These are phyloP conservation scores for Chytriomyces confervae DNA, from an alignment of 192 early-diverging fungal species.

Conservation along the genomic window DNA sequence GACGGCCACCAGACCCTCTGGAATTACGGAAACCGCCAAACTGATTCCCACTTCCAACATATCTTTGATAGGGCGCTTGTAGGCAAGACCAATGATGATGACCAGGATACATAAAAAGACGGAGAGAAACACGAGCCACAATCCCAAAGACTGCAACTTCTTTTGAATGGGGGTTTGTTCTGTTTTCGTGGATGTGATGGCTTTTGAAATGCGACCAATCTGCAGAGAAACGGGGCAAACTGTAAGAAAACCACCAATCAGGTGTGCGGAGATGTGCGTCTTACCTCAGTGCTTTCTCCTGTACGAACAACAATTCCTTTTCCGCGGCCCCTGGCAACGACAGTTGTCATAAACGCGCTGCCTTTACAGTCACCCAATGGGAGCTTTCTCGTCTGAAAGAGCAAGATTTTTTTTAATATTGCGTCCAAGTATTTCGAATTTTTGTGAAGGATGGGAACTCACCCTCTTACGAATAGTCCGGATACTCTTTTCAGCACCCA, in stretches of 20 bases:
- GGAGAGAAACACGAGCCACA: conserved; percentile 82
- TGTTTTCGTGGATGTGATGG: conserved; percentile 68
- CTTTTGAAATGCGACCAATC: conserved; percentile 92
- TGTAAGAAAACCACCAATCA: conserved; percentile 2
- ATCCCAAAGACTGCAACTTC: conserved; percentile 79
- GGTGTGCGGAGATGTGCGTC: background rate
- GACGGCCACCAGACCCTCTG: conserved; percentile 98
- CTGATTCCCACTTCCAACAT: conserved; percentile 87
- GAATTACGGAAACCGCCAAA: conserved; percentile 95
- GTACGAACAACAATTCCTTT: conserved; percentile 93
- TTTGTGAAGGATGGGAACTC: conserved; percentile 6
- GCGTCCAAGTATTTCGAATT: background rate
- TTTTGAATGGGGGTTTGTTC: conserved; percentile 56
- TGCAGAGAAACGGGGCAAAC: background rate
- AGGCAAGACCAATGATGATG: conserved; percentile 80
- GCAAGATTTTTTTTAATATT: background rate
- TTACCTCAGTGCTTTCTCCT: conserved; percentile 78
- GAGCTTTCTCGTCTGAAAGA: conserved; percentile 62
- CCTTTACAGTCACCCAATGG: conserved; percentile 94
- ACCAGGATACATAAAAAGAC: conserved; percentile 82
- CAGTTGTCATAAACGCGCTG: conserved; percentile 96
- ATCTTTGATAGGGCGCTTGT: conserved; percentile 67
- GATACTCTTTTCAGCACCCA: conserved; percentile 78
- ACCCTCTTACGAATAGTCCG: conserved; percentile 71
- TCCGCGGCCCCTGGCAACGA: conserved; percentile 87